Evolutionary conservation across 169 alveolate species (phyloP).

Genomic region (Sarcocystis neurona): DNA sequence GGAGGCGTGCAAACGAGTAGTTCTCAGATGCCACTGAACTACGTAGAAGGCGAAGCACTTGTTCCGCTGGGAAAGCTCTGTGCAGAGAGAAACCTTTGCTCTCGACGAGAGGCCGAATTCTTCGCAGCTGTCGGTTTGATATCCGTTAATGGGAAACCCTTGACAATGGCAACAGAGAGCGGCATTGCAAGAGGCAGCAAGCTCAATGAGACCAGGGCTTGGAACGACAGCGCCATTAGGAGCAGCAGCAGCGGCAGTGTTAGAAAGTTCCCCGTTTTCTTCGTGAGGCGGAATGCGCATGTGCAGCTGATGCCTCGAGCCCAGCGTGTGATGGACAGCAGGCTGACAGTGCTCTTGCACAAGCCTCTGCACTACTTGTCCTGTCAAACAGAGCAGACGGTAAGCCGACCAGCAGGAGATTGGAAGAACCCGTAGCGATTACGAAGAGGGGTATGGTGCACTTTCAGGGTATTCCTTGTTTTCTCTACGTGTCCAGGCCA

Average conservation of each 20-base stretch:
- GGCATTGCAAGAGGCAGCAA: no score
- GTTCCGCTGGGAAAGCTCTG: conserved; percentile 29
- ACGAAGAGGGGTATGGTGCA: no score
- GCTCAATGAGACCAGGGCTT: no score
- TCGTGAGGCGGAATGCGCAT: conserved; percentile 13
- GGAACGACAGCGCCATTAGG: neutral
- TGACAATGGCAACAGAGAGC: no score
- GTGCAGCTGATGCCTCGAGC: conserved; percentile 57
- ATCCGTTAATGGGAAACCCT: conserved; percentile 1
- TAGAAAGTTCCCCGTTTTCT: no score
- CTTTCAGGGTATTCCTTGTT: no score
- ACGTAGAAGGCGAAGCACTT: neutral
- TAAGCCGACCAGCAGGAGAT: no score
- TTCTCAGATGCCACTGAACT: no score
- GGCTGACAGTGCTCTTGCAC: conserved; percentile 48
- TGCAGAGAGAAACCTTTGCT: conserved; percentile 24
- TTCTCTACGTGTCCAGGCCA: no score
- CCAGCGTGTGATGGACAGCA: conserved; percentile 25
- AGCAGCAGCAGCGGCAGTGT: neutral
- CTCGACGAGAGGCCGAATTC: conserved; percentile 12
- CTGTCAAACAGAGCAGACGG: conserved; percentile 24
- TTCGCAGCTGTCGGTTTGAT: conserved; percentile 23
- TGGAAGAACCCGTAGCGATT: no score
- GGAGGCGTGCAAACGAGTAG: no score
- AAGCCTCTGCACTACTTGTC: conserved; percentile 54